Evolutionary conservation across 306 rosid species (phyloP), one percentile per base, ranked within the genome.

Genomic region (Hippophae rhamnoides): DNA sequence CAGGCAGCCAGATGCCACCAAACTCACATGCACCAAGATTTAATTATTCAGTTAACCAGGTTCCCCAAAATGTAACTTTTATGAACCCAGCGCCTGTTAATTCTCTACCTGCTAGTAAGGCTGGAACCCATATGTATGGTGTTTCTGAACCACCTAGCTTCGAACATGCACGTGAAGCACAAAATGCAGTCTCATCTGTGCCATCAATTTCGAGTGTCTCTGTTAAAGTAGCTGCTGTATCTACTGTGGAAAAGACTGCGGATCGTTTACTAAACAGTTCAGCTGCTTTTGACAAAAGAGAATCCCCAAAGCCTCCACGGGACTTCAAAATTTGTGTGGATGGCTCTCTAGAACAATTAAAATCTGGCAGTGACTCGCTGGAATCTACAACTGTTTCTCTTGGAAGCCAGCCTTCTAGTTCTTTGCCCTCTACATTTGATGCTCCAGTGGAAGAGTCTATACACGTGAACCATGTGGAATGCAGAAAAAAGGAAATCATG

Each of bases 21-120:
- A 88, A 63, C 73, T 72, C 90, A 61, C 99, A 89, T 73, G 80
- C 78, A 43, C 73, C 81, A 12, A 62, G 84, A 60, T 82, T 78
- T 73, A 82, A 77, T 68, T 84, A 80, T 79, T 71, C 77, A 45
- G 78, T 63, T 60, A 67, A 57, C 69, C 87, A 84, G 74, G 90
- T 80, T 57, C 60, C 82, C 9, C 95, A 75, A 70, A 79, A 57
- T 71, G 74, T 57, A 10, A 26, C 79, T 10, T 72, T 72, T 64
- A 59, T 75, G 69, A 86, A 72, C 72, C 73, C 79, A 12, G 8
- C 78, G 14, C 53, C 89, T 41, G 74, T 58, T 59, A 61, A 65
- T 70, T 41, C 85, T 50, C 23, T 43, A 27, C 63, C 78, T 71
- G 78, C 64, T 67, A 84, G 58, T 72, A 82, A 84, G 81, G 52